These are phyloP conservation scores for Rhamnella rubrinervis DNA, from an alignment of 331 rosid genomes.

Conservation along the genomic window DNA sequence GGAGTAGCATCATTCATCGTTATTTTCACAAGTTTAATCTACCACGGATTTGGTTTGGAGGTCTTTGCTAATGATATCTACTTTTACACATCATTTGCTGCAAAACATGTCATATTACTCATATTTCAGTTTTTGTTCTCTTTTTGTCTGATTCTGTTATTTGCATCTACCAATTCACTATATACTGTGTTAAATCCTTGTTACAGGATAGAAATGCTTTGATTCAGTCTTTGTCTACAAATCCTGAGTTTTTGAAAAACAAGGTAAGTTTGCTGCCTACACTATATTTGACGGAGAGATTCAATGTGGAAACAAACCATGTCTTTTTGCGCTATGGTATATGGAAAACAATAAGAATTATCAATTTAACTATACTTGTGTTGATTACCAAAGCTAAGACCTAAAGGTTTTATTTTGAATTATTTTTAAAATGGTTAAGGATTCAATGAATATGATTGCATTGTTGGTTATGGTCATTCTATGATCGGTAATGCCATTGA, in stretches of 20 bases:
- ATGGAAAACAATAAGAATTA: too few species aligned
- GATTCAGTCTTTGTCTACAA: conserved; percentile 71
- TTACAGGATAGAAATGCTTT: conserved; percentile 79
- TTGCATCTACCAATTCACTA: not conserved
- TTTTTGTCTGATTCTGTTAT: not conserved
- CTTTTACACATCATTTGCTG: not conserved
- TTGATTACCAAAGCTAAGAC: too few species aligned
- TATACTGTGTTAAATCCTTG: conserved; percentile 17
- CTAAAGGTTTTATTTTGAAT: too few species aligned
- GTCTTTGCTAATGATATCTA: not conserved
- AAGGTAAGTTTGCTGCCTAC: conserved; percentile 43
- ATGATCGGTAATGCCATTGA: conserved; percentile 12
- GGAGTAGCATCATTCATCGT: not conserved
- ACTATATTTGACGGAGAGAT: not conserved
- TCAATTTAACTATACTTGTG: too few species aligned
- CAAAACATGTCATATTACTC: not conserved
- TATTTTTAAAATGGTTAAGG: too few species aligned
- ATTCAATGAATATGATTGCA: too few species aligned
- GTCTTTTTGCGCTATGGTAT: not conserved
- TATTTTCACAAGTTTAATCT: not conserved
- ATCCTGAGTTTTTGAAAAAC: conserved; percentile 83
- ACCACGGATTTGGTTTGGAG: not conserved
- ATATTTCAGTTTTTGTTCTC: not conserved
- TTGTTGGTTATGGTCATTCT: not conserved
- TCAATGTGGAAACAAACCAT: not conserved